These are phyloP conservation scores for Solanum okadae DNA, from an alignment of 257 asterid species.

Conservation along the genomic window DNA sequence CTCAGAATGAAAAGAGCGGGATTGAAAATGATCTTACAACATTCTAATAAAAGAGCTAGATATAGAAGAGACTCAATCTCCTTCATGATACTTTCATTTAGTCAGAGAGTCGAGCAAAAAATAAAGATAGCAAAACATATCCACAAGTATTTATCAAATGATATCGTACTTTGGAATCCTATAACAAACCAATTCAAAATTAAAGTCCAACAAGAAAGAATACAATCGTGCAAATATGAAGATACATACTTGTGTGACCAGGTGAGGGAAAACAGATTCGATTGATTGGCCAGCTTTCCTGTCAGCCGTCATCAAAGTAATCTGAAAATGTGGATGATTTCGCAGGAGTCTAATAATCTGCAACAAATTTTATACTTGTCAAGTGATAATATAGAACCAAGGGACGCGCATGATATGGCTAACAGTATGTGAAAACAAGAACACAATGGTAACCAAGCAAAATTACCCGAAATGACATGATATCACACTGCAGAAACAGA, in stretches of 20 bases:
- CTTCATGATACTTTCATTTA: not conserved
- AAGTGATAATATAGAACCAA: not conserved
- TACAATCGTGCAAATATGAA: not conserved
- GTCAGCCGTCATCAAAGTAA: constrained; percentile 86
- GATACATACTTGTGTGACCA: constrained; percentile 51
- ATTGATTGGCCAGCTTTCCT: constrained; percentile 94
- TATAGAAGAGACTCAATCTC: not conserved
- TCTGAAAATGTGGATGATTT: constrained; percentile 59
- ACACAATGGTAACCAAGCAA: not conserved
- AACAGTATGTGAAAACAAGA: not conserved
- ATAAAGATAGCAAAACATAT: not conserved
- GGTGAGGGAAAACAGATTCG: constrained; percentile 84
- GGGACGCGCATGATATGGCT: not conserved
- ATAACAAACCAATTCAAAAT: not conserved
- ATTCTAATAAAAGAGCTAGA: not conserved
- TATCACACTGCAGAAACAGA: not conserved
- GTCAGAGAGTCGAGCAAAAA: not conserved
- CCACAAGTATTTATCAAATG: not conserved
- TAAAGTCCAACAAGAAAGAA: not conserved
- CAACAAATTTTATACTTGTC: not conserved
- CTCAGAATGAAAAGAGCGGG: not conserved
- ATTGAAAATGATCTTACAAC: not conserved
- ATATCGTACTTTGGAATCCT: not conserved
- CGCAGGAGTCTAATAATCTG: constrained; percentile 82
- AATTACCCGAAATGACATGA: not conserved